Evolutionary conservation across 1,139 yeast genomes (phyloP).

Genomic region (Kazachstania sp.): DNA sequence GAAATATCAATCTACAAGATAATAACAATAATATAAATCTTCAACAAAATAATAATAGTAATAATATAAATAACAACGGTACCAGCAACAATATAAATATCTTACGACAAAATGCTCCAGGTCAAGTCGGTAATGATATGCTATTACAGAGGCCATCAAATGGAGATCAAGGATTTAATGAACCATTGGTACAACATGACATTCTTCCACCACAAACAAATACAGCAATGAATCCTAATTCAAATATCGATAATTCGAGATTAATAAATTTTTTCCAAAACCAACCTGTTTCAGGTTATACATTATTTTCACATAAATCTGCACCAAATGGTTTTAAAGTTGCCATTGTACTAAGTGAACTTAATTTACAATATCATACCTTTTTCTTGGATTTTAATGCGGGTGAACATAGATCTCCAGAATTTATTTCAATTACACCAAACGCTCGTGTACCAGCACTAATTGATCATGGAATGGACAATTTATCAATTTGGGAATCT

Average conservation of each 20-base stretch:
- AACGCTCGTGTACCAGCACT: constrained; percentile 93
- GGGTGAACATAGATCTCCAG: constrained; percentile 91
- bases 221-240: constrained; percentile 13
- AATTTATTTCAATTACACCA: constrained; percentile 84
- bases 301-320: constrained; percentile 80
- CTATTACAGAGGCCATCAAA: constrained; percentile 12
- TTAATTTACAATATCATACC: constrained; percentile 71
- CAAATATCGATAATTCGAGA: constrained; percentile 36
- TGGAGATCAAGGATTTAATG: not conserved
- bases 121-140: not conserved
- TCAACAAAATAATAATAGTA: not conserved
- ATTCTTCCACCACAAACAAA: constrained; percentile 15
- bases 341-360: constrained; percentile 79
- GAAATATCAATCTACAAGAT: constrained; percentile 7
- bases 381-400: constrained; percentile 79
- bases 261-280: constrained; percentile 68
- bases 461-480: constrained; percentile 75
- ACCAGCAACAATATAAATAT: constrained; percentile 2
- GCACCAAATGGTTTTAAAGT: constrained; percentile 97
- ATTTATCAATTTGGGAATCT: constrained; percentile 85
- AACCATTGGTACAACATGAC: constrained; percentile 11
- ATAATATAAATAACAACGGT: constrained; percentile 3
- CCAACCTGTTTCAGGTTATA: constrained; percentile 77
- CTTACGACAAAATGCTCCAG: constrained; percentile 5
- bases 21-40: too few relatives aligned